Evolutionary conservation across 768 basidiomycete genomes (phyloP).

Genomic region (Suillus hirtellus): DNA sequence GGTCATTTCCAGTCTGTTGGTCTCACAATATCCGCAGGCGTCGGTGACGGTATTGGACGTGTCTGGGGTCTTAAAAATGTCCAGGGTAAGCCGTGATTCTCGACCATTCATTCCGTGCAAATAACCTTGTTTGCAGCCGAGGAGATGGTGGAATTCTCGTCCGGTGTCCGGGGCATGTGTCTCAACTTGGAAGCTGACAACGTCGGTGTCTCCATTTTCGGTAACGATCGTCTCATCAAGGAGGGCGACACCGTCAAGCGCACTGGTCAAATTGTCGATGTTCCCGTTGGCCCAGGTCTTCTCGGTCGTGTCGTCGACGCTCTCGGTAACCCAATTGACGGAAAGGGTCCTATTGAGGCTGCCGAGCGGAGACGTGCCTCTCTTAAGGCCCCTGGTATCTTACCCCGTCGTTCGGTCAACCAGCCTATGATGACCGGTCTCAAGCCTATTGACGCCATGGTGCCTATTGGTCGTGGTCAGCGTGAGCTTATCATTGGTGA

Average conservation of each 20-base stretch:
- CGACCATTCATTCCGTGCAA: background rate
- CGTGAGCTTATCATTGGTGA: conserved; percentile 99
- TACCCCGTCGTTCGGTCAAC: conserved; percentile 98
- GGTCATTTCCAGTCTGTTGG: background rate
- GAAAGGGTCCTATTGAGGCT: conserved; percentile 95
- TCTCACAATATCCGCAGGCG: conserved; percentile 53
- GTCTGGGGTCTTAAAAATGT: conserved; percentile 99
- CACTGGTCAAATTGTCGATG: conserved; percentile 99
- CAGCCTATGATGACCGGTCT: conserved; percentile 99
- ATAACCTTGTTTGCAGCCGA: conserved; percentile 58
- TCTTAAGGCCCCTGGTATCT: conserved; percentile 98
- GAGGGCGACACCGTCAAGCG: conserved; percentile 99
- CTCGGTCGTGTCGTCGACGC: conserved; percentile 99
- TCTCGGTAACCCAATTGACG: conserved; percentile 99
- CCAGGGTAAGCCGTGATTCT: conserved; percentile 62
- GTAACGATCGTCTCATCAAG: conserved; percentile 97
- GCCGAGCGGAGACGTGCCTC: conserved; percentile 95
- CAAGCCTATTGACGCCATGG: conserved; percentile 99
- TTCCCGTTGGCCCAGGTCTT: conserved; percentile 95
- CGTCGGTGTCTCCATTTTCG: conserved; percentile 99
- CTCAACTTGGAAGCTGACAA: conserved; percentile 99
- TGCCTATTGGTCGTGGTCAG: conserved; percentile 99
- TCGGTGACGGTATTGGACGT: conserved; percentile 99
- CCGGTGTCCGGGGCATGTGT: conserved; percentile 99
- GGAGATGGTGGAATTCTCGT: conserved; percentile 99